Percentiles rank a stretch among this genome's conserved stretches.
Evolutionary conservation across 768 basidiomycete species (phyloP).

Genomic region (Phlebiopsis flavidoalba): DNA sequence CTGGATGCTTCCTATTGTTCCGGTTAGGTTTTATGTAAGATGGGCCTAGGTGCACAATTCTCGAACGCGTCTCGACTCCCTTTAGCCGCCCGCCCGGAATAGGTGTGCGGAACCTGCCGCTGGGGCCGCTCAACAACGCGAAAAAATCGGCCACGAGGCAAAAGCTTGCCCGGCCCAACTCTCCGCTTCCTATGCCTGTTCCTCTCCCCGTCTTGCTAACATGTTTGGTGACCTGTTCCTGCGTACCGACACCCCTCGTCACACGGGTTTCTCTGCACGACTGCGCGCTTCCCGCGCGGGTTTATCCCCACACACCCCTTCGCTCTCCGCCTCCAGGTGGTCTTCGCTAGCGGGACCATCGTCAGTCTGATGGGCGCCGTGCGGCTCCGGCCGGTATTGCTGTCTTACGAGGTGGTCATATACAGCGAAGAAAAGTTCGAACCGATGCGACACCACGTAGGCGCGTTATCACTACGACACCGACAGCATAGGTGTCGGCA

Average conservation of each 20-base stretch:
- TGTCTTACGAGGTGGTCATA: not conserved
- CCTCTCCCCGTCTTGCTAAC: not conserved
- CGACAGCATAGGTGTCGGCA: constrained; percentile 68
- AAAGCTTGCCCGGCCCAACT: not conserved
- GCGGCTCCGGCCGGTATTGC: not conserved
- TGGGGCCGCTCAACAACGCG: constrained; percentile 6
- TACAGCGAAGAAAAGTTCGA: constrained; percentile 75
- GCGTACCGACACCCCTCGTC: constrained; percentile 26
- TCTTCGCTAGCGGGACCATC: constrained; percentile 43
- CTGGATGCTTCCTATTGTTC: too few relatives aligned
- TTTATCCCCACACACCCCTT: constrained; percentile 15
- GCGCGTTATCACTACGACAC: constrained; percentile 77
- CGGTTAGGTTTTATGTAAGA: too few relatives aligned
- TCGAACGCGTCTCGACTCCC: too few relatives aligned
- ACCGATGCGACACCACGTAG: constrained; percentile 89
- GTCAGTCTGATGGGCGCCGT: constrained; percentile 52
- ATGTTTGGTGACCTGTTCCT: constrained; percentile 30
- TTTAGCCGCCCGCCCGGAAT: too few relatives aligned
- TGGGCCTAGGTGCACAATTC: too few relatives aligned
- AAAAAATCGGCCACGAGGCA: not conserved
- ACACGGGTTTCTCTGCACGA: constrained; percentile 22
- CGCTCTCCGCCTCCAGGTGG: constrained; percentile 21
- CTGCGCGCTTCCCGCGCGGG: constrained; percentile 22
- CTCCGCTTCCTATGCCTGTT: not conserved
- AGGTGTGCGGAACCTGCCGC: constrained; percentile 12